Percentiles rank a stretch among this genome's conserved stretches.
These are phyloP conservation scores for Dacryopinax spathularia DNA, from an alignment of 768 basidiomycete species.

Conservation along the genomic window DNA sequence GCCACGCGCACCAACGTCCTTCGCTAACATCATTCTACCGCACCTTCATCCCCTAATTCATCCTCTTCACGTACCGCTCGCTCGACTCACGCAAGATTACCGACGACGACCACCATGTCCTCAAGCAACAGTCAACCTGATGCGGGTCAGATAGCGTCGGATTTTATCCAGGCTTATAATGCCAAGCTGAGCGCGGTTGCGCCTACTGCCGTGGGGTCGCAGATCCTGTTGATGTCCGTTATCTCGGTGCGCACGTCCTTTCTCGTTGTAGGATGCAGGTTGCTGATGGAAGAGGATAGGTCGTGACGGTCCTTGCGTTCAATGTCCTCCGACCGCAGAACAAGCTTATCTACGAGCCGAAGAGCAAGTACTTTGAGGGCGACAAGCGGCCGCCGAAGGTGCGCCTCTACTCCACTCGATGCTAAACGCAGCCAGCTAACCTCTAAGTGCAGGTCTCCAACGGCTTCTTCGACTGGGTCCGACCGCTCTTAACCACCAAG, in stretches of 20 bases:
- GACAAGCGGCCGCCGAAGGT: constrained; percentile 47
- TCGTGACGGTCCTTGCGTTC: constrained; percentile 37
- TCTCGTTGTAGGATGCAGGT: neutral
- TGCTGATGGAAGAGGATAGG: constrained; percentile 12
- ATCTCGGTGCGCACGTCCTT: constrained; percentile 19
- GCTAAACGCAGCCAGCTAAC: constrained; percentile 18
- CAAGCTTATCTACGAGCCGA: constrained; percentile 89
- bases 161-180: constrained; percentile 18
- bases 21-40: neutral
- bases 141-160: neutral
- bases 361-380: constrained; percentile 74
- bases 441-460: constrained; percentile 48
- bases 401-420: neutral
- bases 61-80: too few species aligned
- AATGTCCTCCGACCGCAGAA: constrained; percentile 79
- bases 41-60: neutral
- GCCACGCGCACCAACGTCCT: neutral
- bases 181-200: constrained; percentile 20
- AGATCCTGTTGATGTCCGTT: constrained; percentile 24
- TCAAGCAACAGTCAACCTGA: neutral
- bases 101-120: neutral
- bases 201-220: constrained; percentile 25
- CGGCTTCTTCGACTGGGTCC: constrained; percentile 78
- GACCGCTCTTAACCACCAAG: constrained; percentile 65
- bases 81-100: neutral